phyloP scores from a whole-genome alignment of 192 early-diverging fungal species.

The Entomortierella chlamydospora region DNA sequence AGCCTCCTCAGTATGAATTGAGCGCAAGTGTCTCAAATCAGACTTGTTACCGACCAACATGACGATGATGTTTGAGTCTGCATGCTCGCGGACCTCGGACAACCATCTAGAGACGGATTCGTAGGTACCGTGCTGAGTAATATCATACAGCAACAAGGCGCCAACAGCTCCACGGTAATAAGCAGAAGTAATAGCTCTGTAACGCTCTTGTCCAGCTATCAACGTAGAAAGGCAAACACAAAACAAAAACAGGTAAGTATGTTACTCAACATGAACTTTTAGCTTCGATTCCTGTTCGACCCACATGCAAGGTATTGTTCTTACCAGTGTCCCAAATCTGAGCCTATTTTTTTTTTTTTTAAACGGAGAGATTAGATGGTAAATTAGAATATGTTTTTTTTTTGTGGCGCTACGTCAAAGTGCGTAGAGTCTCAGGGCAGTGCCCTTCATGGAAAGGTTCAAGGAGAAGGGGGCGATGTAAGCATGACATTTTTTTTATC shows the following conservation, averaged over 20 bases:
- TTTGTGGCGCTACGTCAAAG: background rate
- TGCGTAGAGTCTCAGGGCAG: background rate
- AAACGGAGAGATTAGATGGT: background rate
- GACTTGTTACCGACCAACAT: conserved; percentile 96
- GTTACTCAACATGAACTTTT: too few relatives aligned
- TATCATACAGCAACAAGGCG: conserved; percentile 90
- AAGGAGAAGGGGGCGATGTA: background rate
- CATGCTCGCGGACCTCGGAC: conserved; percentile 96
- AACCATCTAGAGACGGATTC: conserved; percentile 95
- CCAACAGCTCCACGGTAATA: conserved; percentile 96
- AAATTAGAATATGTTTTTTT: background rate
- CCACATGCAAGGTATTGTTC: too few relatives aligned
- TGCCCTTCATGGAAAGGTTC: background rate
- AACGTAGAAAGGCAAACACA: conserved; percentile 46
- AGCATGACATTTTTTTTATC: background rate
- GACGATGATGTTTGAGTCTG: conserved; percentile 94
- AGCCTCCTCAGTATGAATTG: conserved; percentile 84
- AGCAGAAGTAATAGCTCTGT: conserved; percentile 87
- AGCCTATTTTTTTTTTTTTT: conserved; percentile 32
- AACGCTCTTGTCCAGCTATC: conserved; percentile 88
- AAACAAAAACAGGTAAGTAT: background rate
- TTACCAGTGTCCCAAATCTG: conserved; percentile 84
- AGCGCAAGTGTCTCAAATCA: conserved; percentile 81
- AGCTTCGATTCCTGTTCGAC: too few relatives aligned
- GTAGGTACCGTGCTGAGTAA: conserved; percentile 76